Evolutionary conservation across 2,329 filamentous ascomycete genomes (phyloP), one percentile per base, ranked within the genome.

Genomic region (Fusarium incarnatum): DNA sequence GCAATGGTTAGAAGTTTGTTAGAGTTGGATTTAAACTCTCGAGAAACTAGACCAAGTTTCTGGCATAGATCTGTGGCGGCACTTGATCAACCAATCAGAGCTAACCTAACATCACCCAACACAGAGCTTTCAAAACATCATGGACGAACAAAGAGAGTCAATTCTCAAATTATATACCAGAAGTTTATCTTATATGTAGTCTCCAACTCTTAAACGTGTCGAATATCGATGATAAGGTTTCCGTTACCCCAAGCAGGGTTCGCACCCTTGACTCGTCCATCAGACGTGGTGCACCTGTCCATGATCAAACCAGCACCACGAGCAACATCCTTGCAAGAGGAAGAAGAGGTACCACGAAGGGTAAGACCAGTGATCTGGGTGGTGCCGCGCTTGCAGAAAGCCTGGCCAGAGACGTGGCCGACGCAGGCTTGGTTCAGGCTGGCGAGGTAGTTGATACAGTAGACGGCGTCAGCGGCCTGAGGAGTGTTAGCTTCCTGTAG

Each of bases 391-490:
- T 64, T 42, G 41, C 64, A 67, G 22, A 67, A 67, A 2, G 56
- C 32, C 3, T 20, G n/a, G 7, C 45, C 64, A 0, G 62, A 44
- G 34, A 67, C 56, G 13, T 41, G 41, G 6, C 45, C 62, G 8
- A 55, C 53, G 3, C 64, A 67, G 6, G 32, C 41, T 44, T 67
- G 56, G 9, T 45, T 27, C 6, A 67, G 64, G 9, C 64, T 62
- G 50, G 64, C 64, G n/a, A 67, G 64, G 34, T 62, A 67, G 50
- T 67, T 53, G 63, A 67, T 67, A 25, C 64, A 67, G 10, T 67
- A 57, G 0, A 67, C 64, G 9, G 64, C 64, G 27, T 67, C 64
- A 2, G 61, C 52, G 22, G 52, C 48, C 64, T 67, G 9, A 0
- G 1, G 1, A 20, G 5, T 4, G 25, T 64, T n/a, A 66, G 47